Conservation (phyloP, 768 basidiomycete genomes). For the Mycena indigotica region DNA sequence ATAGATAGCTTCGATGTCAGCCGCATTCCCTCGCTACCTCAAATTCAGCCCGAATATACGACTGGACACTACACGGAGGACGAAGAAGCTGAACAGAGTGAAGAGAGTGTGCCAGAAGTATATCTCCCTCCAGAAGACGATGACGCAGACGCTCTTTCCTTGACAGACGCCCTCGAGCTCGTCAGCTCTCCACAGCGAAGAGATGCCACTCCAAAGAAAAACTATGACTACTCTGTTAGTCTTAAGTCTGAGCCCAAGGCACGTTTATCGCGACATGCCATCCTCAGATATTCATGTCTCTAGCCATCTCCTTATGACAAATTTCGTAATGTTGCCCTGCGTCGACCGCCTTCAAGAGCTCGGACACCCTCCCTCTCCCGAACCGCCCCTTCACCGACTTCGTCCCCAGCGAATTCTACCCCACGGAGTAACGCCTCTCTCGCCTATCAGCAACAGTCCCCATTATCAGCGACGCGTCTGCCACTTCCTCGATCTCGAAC, state of each 20-base stretch:
- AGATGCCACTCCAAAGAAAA: constrained; percentile 52
- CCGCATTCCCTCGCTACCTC: constrained; percentile 56
- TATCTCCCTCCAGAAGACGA: constrained; percentile 53
- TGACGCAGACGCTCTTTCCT: constrained; percentile 45
- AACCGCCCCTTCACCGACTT: constrained; percentile 58
- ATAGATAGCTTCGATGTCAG: constrained; percentile 62
- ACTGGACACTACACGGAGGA: constrained; percentile 40
- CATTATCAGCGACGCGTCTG: constrained; percentile 45
- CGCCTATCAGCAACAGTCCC: constrained; percentile 45
- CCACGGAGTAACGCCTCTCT: constrained; percentile 58
- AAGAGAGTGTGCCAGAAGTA: constrained; percentile 54
- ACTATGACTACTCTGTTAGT: constrained; percentile 59
- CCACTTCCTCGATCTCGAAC: constrained; percentile 57
- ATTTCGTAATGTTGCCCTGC: constrained; percentile 63
- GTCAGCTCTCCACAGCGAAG: constrained; percentile 55
- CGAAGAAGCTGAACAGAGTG: constrained; percentile 43
- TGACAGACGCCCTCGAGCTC: constrained; percentile 60
- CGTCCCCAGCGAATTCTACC: constrained; percentile 66
- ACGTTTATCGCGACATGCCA: constrained; percentile 17
- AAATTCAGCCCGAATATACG: constrained; percentile 34
- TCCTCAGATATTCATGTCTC: background rate
- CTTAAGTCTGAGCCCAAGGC: constrained; percentile 66
- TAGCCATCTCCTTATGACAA: constrained; percentile 66
- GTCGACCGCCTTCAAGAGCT: constrained; percentile 50
- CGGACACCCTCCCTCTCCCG: constrained; percentile 71